Base-by-base conservation (phyloP, 176 grass and related monocot species). In the Pontederia paniculata region DNA sequence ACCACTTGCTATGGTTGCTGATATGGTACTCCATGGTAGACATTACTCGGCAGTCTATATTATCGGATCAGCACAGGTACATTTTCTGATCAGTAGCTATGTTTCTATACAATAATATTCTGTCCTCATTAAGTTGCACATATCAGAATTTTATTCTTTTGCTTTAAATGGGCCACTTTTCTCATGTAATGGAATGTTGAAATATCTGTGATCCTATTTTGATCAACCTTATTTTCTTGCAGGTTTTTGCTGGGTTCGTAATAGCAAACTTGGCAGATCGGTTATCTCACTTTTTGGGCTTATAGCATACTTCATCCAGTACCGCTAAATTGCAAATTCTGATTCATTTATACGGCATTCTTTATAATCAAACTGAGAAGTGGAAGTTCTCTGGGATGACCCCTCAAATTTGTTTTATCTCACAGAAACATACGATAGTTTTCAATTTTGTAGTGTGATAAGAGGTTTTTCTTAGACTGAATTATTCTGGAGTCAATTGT, bases 171-270 rank as follows among this genome's bases (percentile, higher is more conserved):
- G 21, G 18, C 28, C 48, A 57, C 28, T 55, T 4, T 3, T 10
- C 8, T 22, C 6, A 23, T n/a, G n/a, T 53, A 28, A n/a, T 14
- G 54, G 13, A 14, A 9, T 64, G 55, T 19, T 48, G 46, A 50
- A 58, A 1, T 22, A 45, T 68, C 47, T 65, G 37, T n/a, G 47
- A 70, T 58, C n/a, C 23, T 9, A 66, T 21, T 53, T 0, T 23
- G n/a, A 20, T 69, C 5, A 67, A 5, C 43, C 50, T 57, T 61
- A 44, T 77, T 50, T 19, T 12, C 66, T 63, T 62, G 63, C 77
- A 98, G 93, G 93, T 98, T 19, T 98, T 98, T 79, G 85, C 83
- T 65, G 93, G 93, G 48, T 98, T 98, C 50, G 80, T 98, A 15
- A 84, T 98, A 28, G 93, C 93, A 23, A 98, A 82, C 44, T 60